phyloP scores from a whole-genome alignment of 352 stramenopile species.

The Phytophthora litchii region DNA sequence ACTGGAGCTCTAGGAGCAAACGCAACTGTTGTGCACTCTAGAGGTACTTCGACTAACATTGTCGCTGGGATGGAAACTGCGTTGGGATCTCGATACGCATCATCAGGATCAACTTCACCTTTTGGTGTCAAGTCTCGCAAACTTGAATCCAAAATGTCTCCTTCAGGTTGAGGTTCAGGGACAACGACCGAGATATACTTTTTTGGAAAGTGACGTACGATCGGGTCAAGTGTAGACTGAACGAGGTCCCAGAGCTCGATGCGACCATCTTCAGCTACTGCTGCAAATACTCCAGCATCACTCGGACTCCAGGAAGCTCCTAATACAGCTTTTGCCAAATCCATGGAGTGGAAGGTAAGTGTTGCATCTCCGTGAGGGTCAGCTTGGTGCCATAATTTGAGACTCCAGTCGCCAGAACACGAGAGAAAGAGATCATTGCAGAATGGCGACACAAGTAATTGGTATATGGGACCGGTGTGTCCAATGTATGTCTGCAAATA shows the following conservation, averaged over 20 bases:
- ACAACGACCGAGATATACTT: conserved; percentile 39
- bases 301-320: conserved; percentile 89
- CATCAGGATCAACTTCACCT: conserved; percentile 6
- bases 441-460: conserved; percentile 88
- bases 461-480: conserved; percentile 91
- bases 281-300: conserved; percentile 84
- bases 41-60: conserved; percentile 43
- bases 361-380: conserved; percentile 47
- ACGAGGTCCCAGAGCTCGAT: conserved; percentile 93
- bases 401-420: conserved; percentile 90
- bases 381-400: conserved; percentile 85
- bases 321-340: conserved; percentile 81
- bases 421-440: conserved; percentile 87
- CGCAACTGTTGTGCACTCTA: conserved; percentile 74
- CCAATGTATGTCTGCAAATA: conserved; percentile 92
- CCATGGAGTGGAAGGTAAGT: conserved; percentile 79
- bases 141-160: conserved; percentile 8
- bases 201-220: conserved; percentile 78
- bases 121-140: conserved; percentile 25
- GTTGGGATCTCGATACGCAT: conserved; percentile 18
- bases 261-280: conserved; percentile 88
- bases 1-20: conserved; percentile 77
- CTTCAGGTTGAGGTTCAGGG: conserved; percentile 5
- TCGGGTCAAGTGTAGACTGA: conserved; percentile 84
- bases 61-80: not conserved